Base-by-base conservation (phyloP, 345 rosid genomes). In the Salix brachista region DNA sequence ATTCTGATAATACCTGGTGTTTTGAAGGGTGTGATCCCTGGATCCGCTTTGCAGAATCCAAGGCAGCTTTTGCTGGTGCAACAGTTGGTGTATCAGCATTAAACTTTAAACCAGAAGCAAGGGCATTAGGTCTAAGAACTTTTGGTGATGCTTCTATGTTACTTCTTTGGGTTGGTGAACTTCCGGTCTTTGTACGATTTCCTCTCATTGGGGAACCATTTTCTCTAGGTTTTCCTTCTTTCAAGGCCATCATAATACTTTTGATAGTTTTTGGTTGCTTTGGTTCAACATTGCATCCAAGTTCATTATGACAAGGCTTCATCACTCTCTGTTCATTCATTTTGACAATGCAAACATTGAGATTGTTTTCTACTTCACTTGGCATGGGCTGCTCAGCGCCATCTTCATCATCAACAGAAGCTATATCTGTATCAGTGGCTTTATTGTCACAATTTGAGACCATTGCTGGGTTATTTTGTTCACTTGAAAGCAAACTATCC, bases 141-240 rank as follows among this genome's bases (percentile, higher is more conserved):
- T 91, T 93, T 34, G 94, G 85, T 18, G 89, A 87, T 70, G 87
- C 85, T 86, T 96, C 97, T 19, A 58, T 50, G 74, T 83, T 83
- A 79, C 65, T 86, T 84, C 84, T 89, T 80, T 82, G 98, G 75
- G 77, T 81, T 13, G 87, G 66, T 69, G 81, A 69, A 84, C 81
- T 83, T 71, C 76, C 85, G 54, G 84, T 56, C 88, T 89, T 93
- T 17, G 79, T 58, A 46, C 91, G 87, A 70, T 77, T 88, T 75
- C 90, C 86, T 88, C 97, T 89, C 91, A 89, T 79, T 9, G 97
- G 97, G 44, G 97, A 96, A 80, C 88, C 86, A 80, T 86, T 96
- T 82, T 93, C 98, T 86, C 97, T 87, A 71, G 83, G 85, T 85
- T 91, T 91, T 67, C 93, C 99, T 89, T 93, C 99, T 87, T 91